Base-by-base conservation (phyloP, 208 protist genomes). In the Histomonas meleagridis region DNA sequence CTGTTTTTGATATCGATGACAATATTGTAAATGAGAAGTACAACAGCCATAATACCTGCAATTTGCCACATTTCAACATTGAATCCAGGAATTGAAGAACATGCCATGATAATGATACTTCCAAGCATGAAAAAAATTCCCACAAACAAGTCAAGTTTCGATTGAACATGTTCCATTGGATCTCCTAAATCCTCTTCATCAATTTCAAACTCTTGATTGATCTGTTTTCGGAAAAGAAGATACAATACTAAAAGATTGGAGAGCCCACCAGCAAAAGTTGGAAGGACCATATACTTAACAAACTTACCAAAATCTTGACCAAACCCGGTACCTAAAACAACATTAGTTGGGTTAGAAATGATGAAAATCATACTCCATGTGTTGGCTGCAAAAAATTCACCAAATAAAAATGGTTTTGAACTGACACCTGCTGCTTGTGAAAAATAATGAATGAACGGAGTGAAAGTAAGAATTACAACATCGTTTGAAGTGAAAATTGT, bases 281-380 rank as follows among this genome's bases (percentile, higher is more conserved):
- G 18, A 18, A 55, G 46, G 38, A 55, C 26, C 16, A 48, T 46
- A 35, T 43, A 32, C 55, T 86, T 86, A 18, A 16, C 43, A 55
- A 51, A 86, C 32, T 32, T 32, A 18, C 46, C 32, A 28, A 86
- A 86, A n/a, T 3, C 10, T n/a, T 86, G 76, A 4, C 26, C 21
- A 38, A 86, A 86, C 1, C n/a, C 76, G 21, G 76, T 55, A 55
- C 40, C 76, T 21, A 86, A 32, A 55, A 86, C 76, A 16, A 86
- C 46, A 49, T 86, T 86, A 10, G 76, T 86, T 86, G 76, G 76
- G 18, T 86, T 86, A 4, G 76, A 86, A 86, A 86, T 86, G 35
- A 86, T 86, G 26, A 86, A 48, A 14, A 86, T 86, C 40, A 86
- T 86, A 46, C n/a, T 18, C 76, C 76, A 86, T 18, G 40, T 86